A percentile compares a stretch with the other conserved stretches of the same genome.
Evolutionary conservation across 371 early-diverging fungal genomes (phyloP).

Genomic region (Entomophthora muscae): DNA sequence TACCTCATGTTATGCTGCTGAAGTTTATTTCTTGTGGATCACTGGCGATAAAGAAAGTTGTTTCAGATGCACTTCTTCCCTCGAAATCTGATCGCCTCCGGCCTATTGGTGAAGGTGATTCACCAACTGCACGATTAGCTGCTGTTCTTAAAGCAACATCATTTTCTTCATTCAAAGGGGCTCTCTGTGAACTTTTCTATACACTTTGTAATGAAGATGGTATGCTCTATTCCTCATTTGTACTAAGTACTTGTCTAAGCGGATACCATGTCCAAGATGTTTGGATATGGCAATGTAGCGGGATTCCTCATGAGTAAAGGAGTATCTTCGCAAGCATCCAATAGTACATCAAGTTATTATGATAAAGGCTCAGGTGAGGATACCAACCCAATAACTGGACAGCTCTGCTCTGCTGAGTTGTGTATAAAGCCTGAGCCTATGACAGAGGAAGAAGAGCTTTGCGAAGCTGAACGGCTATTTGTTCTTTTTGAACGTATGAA

Average conservation of each 20-base stretch:
- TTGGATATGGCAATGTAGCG: conserved; percentile 85
- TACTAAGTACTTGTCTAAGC: conserved; percentile 22
- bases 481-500: conserved; percentile 85
- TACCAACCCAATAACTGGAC: conserved; percentile 79
- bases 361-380: conserved; percentile 10
- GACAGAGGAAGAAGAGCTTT: conserved; percentile 92
- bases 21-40: background rate
- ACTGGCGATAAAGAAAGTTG: background rate
- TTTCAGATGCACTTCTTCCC: background rate
- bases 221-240: conserved; percentile 15
- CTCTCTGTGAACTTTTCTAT: conserved; percentile 52
- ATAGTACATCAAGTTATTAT: conserved; percentile 7
- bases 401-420: conserved; percentile 28
- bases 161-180: conserved; percentile 38
- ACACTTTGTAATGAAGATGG: conserved; percentile 59
- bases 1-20: background rate
- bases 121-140: conserved; percentile 43
- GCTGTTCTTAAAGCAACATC: conserved; percentile 51
- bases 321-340: conserved; percentile 28
- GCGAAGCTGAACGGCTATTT: conserved; percentile 79
- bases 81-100: conserved; percentile 36
- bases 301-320: conserved; percentile 63
- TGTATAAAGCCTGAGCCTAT: conserved; percentile 41
- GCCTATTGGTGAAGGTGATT: conserved; percentile 51
- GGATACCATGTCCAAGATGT: conserved; percentile 41